phyloP scores from a whole-genome alignment of 768 basidiomycete species.

The Phylloporus sp. region DNA sequence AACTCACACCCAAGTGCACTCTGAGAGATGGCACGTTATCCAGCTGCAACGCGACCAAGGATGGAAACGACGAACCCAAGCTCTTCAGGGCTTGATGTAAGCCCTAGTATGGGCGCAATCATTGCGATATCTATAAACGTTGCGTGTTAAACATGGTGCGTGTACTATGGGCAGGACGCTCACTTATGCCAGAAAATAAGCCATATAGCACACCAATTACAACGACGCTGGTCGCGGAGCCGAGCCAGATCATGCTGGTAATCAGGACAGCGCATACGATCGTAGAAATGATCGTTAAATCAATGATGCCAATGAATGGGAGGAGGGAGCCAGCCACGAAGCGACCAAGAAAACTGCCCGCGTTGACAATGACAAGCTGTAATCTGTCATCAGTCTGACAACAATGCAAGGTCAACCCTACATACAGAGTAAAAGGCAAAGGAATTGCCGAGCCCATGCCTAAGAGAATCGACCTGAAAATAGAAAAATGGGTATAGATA shows the following conservation, averaged over 20 bases:
- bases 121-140: conserved; percentile 31
- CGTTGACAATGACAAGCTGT: conserved; percentile 44
- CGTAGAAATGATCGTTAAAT: conserved; percentile 36
- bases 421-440: conserved; percentile 53
- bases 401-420: not conserved
- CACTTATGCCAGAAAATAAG: conserved; percentile 41
- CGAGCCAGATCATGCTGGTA: conserved; percentile 40
- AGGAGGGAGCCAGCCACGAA: conserved; percentile 40
- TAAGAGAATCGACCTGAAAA: conserved; percentile 52
- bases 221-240: conserved; percentile 33
- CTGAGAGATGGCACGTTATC: conserved; percentile 5
- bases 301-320: conserved; percentile 40
- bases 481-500: conserved; percentile 54
- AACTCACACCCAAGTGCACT: conserved; percentile 45
- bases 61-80: conserved; percentile 35
- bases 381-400: not conserved
- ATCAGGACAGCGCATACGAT: conserved; percentile 35
- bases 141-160: not conserved
- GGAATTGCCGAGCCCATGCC: conserved; percentile 40
- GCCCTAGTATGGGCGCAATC: conserved; percentile 38
- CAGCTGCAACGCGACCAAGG: not conserved
- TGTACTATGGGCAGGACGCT: not conserved
- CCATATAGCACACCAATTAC: conserved; percentile 42
- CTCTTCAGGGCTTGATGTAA: conserved; percentile 42
- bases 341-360: conserved; percentile 46